Evolutionary conservation across 148 eudicot species (phyloP), one percentile per base, ranked within the genome.

Genomic region (Cornus kousa): DNA sequence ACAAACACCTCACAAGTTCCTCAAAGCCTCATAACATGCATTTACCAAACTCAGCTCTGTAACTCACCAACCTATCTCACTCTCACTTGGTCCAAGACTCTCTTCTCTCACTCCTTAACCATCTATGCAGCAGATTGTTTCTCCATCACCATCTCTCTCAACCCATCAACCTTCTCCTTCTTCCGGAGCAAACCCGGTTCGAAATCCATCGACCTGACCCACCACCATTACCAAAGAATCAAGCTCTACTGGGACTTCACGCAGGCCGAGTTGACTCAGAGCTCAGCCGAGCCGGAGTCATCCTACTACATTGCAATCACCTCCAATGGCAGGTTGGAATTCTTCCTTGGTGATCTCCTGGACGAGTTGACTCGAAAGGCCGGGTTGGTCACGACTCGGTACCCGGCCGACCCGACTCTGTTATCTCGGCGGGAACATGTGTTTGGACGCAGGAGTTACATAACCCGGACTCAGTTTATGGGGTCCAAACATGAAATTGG

Each of bases 221-320:
- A 77, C 74, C 67, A 77, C 66, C 59, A 73, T 9, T 22, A 60
- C 76, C 46, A 70, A 1, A 87, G 80, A 71, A 9, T 87, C 73
- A 88, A 87, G 85, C 70, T 90, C 9, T 81, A 88, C 77, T 88
- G 89, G 85, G 89, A 88, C 81, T 88, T 90, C 83, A 83, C 87
- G 20, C 81, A 80, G 9, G 88, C 91, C 32, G 80, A 78, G 77
- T 87, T 78, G 70, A 65, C 79, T 23, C 82, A 32, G 17, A 71
- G 79, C 83, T 88, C 91, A 28, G 93, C 93, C 57, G 90, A 90
- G 81, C 93, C 91, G 7, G 84, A 86, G 3, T 87, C 89, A 0
- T 53, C 79, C 1, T 90, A 74, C 82, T 90, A 90, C 84, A 77
- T 90, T 71, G 91, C 87, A 5, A 65, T 88, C 7, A 66, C 69